Base-by-base conservation (phyloP, 106 monocot genomes). In the Allium sativum region DNA sequence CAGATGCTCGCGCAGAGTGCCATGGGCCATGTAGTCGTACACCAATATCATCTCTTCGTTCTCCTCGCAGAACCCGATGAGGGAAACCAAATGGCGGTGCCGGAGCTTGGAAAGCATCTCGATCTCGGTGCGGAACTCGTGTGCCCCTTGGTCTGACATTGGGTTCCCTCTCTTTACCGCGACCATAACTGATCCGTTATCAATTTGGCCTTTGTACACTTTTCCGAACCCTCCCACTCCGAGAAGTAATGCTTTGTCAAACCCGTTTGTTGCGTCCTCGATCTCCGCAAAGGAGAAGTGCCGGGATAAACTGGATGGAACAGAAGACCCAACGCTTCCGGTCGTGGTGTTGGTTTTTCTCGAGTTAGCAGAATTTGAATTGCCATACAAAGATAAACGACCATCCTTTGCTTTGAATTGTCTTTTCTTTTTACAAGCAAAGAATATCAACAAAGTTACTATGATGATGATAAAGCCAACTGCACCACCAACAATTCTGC, bases 61-160 rank as follows among this genome's bases (percentile, higher is more conserved):
- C 64, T 72, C 72, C 48, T 72, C 64, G 12, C 72, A 72, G 72
- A 56, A 72, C 8, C 72, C 72, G 13, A 72, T 64, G 12, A 85
- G 74, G 5, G 81, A 81, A 15, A 85, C 85, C n/a, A 85, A 72
- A 62, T 85, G 85, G 10, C 81, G 78, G 71, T 85, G 85, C 1
- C 85, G 74, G 47, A 85, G 85, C 75, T 81, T 81, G 43, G 85
- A 85, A 12, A 85, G 78, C 85, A 81, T 81, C 69, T 85, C 77
- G 7, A 85, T 85, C 62, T 85, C 85, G 6, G 72, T 72, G 7
- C 58, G 64, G 40, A 72, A 72, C 62, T 72, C 72, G 19, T 65
- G 72, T 1, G 77, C 48, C 1, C 85, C 85, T 68, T 85, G 85
- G 16, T 75, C 74, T 7, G 85, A 77, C 57, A 65, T 51, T 1